Evolutionary conservation across 768 basidiomycete genomes (phyloP).

Genomic region (Cyclocybe cylindracea): DNA sequence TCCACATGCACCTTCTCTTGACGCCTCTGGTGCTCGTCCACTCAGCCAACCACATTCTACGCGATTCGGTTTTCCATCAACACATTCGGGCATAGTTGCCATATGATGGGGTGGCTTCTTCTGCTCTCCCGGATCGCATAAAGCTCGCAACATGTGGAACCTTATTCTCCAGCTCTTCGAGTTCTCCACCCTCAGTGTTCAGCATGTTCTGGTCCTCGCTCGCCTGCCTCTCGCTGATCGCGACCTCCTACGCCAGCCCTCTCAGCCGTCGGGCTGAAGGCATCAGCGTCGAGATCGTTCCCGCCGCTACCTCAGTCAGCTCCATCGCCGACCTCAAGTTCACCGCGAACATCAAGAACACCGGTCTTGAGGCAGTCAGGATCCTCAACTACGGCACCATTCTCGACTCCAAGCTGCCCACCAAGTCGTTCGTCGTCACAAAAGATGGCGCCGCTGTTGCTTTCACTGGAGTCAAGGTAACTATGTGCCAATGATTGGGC

Average conservation of each 20-base stretch:
- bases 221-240: constrained; percentile 21
- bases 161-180: not conserved
- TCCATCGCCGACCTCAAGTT: constrained; percentile 42
- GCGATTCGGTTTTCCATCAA: too few relatives aligned
- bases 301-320: constrained; percentile 26
- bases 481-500: not conserved
- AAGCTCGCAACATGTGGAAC: too few relatives aligned
- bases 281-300: constrained; percentile 30
- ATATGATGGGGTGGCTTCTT: too few relatives aligned
- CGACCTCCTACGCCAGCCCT: constrained; percentile 29
- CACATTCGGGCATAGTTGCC: too few relatives aligned
- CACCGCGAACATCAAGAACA: constrained; percentile 42
- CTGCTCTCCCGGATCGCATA: too few relatives aligned
- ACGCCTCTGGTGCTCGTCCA: too few relatives aligned
- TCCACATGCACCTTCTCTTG: too few relatives aligned
- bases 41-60: too few relatives aligned
- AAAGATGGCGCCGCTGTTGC: constrained; percentile 37
- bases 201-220: constrained; percentile 21
- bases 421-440: constrained; percentile 43
- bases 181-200: constrained; percentile 22
- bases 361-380: constrained; percentile 38
- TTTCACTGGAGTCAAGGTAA: constrained; percentile 47
- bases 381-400: constrained; percentile 49
- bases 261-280: constrained; percentile 28
- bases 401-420: constrained; percentile 42